Conservation (phyloP, 495 filamentous ascomycete species). For the Stereocaulon alpinum region DNA sequence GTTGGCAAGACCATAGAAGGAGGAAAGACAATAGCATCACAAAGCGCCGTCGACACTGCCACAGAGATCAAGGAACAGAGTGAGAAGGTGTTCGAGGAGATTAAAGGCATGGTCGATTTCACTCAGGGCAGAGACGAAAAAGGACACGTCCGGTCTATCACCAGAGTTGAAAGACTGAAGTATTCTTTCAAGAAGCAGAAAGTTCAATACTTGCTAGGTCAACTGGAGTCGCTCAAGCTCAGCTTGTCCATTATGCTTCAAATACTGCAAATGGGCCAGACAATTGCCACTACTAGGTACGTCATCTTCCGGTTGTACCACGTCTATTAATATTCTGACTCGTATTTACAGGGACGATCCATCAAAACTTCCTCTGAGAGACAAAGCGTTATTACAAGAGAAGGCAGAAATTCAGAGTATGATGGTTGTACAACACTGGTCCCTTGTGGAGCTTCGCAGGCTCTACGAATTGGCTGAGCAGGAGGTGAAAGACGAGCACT, state of each 20-base stretch:
- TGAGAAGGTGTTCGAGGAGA: conserved; percentile 34
- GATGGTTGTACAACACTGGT: conserved; percentile 39
- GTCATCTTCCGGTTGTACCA: neutral
- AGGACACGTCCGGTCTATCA: conserved; percentile 25
- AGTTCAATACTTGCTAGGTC: conserved; percentile 36
- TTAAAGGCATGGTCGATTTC: conserved; percentile 36
- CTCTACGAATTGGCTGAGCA: conserved; percentile 33
- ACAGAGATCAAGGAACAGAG: conserved; percentile 35
- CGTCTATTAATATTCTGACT: neutral
- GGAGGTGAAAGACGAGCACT: conserved; percentile 26
- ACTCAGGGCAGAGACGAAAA: conserved; percentile 29
- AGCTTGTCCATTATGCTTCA: conserved; percentile 35
- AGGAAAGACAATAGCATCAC: conserved; percentile 24
- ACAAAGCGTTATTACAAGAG: conserved; percentile 33
- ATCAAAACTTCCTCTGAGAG: conserved; percentile 13
- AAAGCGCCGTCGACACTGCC: conserved; percentile 30
- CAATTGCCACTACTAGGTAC: conserved; percentile 22
- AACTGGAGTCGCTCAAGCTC: conserved; percentile 37
- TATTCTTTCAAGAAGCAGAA: conserved; percentile 38
- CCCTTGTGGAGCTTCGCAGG: conserved; percentile 32
- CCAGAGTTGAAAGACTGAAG: conserved; percentile 32
- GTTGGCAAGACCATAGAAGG: conserved; percentile 29
- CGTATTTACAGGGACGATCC: conserved; percentile 9
- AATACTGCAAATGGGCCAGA: conserved; percentile 31
- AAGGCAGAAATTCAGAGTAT: conserved; percentile 38